phyloP scores from a whole-genome alignment of 2,329 filamentous ascomycete genomes.

The Magnaporthiopsis incrustans region DNA sequence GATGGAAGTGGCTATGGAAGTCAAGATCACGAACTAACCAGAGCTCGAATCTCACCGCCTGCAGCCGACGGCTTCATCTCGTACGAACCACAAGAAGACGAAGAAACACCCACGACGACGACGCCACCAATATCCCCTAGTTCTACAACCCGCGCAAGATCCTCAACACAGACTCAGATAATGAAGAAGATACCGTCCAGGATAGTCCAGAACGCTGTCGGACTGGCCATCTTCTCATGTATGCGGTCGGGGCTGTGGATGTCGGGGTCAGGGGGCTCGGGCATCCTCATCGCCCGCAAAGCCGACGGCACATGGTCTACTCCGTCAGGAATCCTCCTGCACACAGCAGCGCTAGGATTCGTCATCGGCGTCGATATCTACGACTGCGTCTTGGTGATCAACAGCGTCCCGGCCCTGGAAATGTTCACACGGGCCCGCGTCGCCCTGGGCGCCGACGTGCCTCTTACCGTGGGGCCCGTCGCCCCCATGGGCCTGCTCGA shows the following conservation, averaged over 20 bases:
- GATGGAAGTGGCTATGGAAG: neutral
- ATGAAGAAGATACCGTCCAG: constrained; percentile 76
- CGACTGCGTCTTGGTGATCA: constrained; percentile 90
- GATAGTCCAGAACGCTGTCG: constrained; percentile 83
- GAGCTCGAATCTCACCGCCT: neutral
- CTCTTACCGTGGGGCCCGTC: constrained; percentile 43
- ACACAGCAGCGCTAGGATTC: constrained; percentile 83
- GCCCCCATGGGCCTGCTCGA: constrained; percentile 45
- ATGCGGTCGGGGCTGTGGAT: constrained; percentile 92
- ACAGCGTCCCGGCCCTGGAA: constrained; percentile 75
- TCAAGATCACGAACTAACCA: constrained; percentile 13
- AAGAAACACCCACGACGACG: constrained; percentile 19
- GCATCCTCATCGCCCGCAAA: constrained; percentile 75
- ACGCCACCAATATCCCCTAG: constrained; percentile 22
- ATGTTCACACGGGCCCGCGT: constrained; percentile 73
- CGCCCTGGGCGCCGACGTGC: constrained; percentile 43
- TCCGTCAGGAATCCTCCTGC: constrained; percentile 82
- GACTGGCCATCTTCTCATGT: constrained; percentile 87
- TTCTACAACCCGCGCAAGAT: neutral
- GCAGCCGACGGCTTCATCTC: constrained; percentile 50
- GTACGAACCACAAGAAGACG: constrained; percentile 19
- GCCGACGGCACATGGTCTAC: constrained; percentile 64
- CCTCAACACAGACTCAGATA: constrained; percentile 38
- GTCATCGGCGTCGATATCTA: constrained; percentile 90
- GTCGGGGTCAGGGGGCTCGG: constrained; percentile 83